Conservation (phyloP, 2,329 filamentous ascomycete genomes). For the Rhynchosporium secalis region DNA sequence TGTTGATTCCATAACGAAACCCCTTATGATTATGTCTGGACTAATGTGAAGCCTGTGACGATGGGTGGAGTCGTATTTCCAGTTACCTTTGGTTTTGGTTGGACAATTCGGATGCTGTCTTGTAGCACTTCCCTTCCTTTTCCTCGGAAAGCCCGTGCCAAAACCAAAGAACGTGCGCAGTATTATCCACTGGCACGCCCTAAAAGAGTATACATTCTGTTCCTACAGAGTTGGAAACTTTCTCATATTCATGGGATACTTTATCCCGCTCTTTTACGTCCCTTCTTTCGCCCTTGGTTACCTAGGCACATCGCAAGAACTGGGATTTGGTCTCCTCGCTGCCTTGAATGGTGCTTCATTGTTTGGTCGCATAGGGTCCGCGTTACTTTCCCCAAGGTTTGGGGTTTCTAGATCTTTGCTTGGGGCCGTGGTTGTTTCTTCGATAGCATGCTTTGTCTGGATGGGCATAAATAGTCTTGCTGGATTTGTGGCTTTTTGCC, state of each 20-base stretch:
- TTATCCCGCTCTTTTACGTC: constrained; percentile 45
- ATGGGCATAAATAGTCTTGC: constrained; percentile 40
- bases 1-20: not conserved
- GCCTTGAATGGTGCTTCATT: constrained; percentile 52
- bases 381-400: constrained; percentile 51
- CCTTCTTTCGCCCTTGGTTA: constrained; percentile 41
- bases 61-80: constrained; percentile 58
- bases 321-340: constrained; percentile 53
- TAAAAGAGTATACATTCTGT: constrained; percentile 43
- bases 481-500: constrained; percentile 61
- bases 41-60: constrained; percentile 37
- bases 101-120: constrained; percentile 48
- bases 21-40: constrained; percentile 2
- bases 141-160: constrained; percentile 41
- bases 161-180: constrained; percentile 41
- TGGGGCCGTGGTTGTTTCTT: constrained; percentile 42
- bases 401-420: constrained; percentile 55
- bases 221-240: constrained; percentile 40
- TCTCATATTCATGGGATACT: constrained; percentile 45
- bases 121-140: constrained; percentile 34
- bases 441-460: constrained; percentile 42
- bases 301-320: constrained; percentile 37
- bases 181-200: constrained; percentile 44
- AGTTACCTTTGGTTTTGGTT: constrained; percentile 57
- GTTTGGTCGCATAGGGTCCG: constrained; percentile 55